Evolutionary conservation across 2,329 filamentous ascomycete species (phyloP), one percentile per base, ranked within the genome.

Genomic region (Fonsecaea nubica): DNA sequence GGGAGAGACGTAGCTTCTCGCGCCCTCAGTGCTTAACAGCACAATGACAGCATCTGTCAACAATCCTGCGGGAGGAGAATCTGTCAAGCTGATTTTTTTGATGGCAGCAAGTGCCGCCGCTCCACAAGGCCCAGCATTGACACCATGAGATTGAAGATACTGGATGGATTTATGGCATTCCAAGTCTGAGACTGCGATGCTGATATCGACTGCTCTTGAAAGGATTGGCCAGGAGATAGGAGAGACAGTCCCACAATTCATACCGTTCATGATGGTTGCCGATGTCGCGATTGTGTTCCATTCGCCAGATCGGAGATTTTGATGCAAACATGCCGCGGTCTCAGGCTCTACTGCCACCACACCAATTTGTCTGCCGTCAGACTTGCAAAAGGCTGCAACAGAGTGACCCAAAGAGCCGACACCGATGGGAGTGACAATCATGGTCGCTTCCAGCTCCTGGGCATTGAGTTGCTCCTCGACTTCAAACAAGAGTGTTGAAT

Each of bases 331-430:
- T 1, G 85, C 80, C 35, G 85, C 90, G 0, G 85, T 86, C 18
- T 89, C 86, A 0, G 91, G 87, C 75, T 94, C 92, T 0, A 92
- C 91, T 0, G 88, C 80, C 2, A 92, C 72, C n/a, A 92, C 83
- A 0, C 73, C 75, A 1, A 80, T 76, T 1, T 73, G 36, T 15
- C 65, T 59, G 4, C 66, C 63, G 3, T 72, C 70, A 10, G 80
- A 77, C 72, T 90, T 92, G 80, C 83, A 92, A 74, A 91, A 86
- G 36, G 81, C 79, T 0, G 85, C 83, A 0, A 91, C 90, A 0
- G 91, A 86, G 69, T 93, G 89, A 0, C 89, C 89, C 64, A 92
- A 84, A 4, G 87, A 90, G 0, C 92, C 91, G 0, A 91, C 90
- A 0, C 92, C 91, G 1, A 90, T 89, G 0, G 91, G 89, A 0